phyloP scores from a whole-genome alignment of 2,329 filamentous ascomycete species.

The Calonectria ilicicola region DNA sequence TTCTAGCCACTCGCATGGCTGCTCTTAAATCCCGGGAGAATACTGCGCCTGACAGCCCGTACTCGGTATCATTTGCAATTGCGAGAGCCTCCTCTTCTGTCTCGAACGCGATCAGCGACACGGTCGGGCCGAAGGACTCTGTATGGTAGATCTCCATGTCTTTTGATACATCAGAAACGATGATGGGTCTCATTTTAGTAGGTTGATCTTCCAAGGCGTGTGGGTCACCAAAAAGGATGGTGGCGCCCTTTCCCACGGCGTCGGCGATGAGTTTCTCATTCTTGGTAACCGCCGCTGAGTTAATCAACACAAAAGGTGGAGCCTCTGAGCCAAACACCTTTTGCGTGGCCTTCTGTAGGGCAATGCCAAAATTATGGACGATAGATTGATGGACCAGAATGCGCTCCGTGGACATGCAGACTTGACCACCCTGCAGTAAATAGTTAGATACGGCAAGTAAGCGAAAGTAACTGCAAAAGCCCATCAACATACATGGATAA shows the following conservation, averaged over 20 bases:
- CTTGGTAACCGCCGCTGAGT: slow-evolving; percentile 72
- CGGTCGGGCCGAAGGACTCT: slow-evolving; percentile 81
- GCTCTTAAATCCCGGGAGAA: slow-evolving; percentile 75
- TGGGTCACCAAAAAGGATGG: slow-evolving; percentile 52
- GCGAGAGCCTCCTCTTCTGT: slow-evolving; percentile 76
- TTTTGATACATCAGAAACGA: slow-evolving; percentile 70
- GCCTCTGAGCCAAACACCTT: slow-evolving; percentile 65
- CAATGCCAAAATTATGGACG: slow-evolving; percentile 54
- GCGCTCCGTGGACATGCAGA: slow-evolving; percentile 87
- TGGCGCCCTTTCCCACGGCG: slow-evolving; percentile 74
- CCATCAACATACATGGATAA: slow-evolving; percentile 56
- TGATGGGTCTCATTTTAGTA: slow-evolving; percentile 68
- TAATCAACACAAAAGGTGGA: slow-evolving; percentile 71
- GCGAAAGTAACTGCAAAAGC: no score
- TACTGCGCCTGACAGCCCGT: slow-evolving; percentile 76
- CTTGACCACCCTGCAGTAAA: slow-evolving; percentile 68
- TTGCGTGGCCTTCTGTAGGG: slow-evolving; percentile 51
- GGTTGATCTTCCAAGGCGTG: slow-evolving; percentile 43
- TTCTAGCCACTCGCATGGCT: slow-evolving; percentile 67
- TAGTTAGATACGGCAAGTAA: no score
- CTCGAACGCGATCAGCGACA: slow-evolving; percentile 73
- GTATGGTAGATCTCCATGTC: slow-evolving; percentile 70
- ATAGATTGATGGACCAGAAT: slow-evolving; percentile 68
- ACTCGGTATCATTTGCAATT: slow-evolving; percentile 84
- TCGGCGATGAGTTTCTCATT: slow-evolving; percentile 75